phyloP scores from a whole-genome alignment of 2,329 filamentous ascomycete species.

The Trichothecium sympodiale region DNA sequence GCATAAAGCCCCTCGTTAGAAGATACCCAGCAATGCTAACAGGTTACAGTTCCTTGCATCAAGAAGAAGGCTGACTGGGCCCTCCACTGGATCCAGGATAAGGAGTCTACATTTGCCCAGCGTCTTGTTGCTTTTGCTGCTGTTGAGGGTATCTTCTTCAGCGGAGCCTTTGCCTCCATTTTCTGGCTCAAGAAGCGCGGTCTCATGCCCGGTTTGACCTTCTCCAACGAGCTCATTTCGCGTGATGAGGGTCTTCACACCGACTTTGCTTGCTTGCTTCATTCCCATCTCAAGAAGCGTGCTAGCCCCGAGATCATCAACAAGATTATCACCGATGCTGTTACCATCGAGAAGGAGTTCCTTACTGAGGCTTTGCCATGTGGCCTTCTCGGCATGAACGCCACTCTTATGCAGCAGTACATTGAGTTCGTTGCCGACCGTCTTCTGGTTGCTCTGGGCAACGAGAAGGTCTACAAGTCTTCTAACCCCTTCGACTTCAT shows the following conservation, averaged over 20 bases:
- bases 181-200: slow-evolving; percentile 99
- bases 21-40: slow-evolving; percentile 10
- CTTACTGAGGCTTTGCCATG: slow-evolving; percentile 89
- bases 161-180: slow-evolving; percentile 94
- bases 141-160: slow-evolving; percentile 99
- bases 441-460: slow-evolving; percentile 83
- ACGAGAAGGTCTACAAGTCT: slow-evolving; percentile 84
- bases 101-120: slow-evolving; percentile 87
- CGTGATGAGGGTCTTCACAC: slow-evolving; percentile 99
- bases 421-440: slow-evolving; percentile 99
- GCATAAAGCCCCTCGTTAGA: background rate
- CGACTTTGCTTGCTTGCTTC: slow-evolving; percentile 94
- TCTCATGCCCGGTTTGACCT: slow-evolving; percentile 95
- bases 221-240: slow-evolving; percentile 99
- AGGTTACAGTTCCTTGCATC: slow-evolving; percentile 70
- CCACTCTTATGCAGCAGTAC: slow-evolving; percentile 97
- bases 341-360: slow-evolving; percentile 94
- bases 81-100: slow-evolving; percentile 86
- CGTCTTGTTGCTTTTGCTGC: slow-evolving; percentile 94
- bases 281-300: slow-evolving; percentile 92
- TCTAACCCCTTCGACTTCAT: slow-evolving; percentile 99
- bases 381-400: slow-evolving; percentile 93
- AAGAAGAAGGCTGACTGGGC: slow-evolving; percentile 99
- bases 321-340: slow-evolving; percentile 88
- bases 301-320: slow-evolving; percentile 71